These are phyloP conservation scores for Xerophyta viscosa DNA, from an alignment of 106 monocot genomes.

Conservation along the genomic window DNA sequence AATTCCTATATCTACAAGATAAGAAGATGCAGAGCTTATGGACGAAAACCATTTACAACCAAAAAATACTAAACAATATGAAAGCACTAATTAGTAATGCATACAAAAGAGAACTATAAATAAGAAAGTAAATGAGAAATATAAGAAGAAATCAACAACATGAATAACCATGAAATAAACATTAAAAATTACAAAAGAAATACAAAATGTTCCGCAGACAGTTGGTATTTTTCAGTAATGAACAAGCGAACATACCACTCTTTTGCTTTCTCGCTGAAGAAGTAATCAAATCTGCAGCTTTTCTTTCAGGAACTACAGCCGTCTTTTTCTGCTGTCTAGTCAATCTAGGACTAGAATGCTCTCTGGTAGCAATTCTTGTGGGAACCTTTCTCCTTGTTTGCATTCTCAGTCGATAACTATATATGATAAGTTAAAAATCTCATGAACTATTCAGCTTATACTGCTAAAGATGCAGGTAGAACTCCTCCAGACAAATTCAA, in stretches of 20 bases:
- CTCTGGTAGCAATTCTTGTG: conserved; percentile 22
- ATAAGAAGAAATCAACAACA: too few species aligned
- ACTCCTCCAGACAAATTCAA: too few species aligned
- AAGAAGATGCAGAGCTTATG: neutral
- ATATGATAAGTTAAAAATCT: neutral
- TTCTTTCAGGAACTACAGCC: conserved; percentile 30
- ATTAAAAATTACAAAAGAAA: neutral
- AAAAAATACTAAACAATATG: neutral
- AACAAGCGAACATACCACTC: conserved; percentile 16
- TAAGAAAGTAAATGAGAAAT: too few species aligned
- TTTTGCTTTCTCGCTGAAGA: conserved; percentile 59
- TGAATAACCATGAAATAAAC: too few species aligned
- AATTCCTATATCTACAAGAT: neutral
- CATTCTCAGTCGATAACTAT: conserved; percentile 18
- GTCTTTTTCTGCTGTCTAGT: conserved; percentile 37
- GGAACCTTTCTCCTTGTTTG: conserved; percentile 55
- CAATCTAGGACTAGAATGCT: conserved; percentile 18
- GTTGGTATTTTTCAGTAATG: neutral
- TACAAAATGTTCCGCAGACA: neutral
- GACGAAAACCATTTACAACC: neutral
- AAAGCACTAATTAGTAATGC: too few species aligned
- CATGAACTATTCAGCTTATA: too few species aligned
- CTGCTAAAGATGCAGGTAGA: too few species aligned
- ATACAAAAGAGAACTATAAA: too few species aligned
- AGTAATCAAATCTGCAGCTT: conserved; percentile 52